Evolutionary conservation across 352 stramenopile species (phyloP).

Genomic region (Globisporangium echinulatum): DNA sequence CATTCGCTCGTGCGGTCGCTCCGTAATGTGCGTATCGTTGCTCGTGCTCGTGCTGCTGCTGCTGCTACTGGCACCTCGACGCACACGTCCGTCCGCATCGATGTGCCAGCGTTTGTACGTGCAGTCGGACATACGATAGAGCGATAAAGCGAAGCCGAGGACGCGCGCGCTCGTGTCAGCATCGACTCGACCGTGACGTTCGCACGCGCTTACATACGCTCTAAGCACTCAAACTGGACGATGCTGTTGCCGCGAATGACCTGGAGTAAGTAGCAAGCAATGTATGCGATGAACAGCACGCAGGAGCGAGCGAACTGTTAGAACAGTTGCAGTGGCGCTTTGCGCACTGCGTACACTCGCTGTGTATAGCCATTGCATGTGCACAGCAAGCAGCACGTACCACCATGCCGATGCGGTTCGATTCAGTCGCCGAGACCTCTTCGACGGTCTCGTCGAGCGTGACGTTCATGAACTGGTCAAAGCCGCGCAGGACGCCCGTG

Average conservation of each 20-base stretch:
- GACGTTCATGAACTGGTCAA: conserved; percentile 97
- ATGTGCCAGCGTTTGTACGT: too few relatives aligned
- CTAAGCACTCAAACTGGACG: conserved; percentile 87
- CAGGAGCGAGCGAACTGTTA: neutral
- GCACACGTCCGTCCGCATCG: too few relatives aligned
- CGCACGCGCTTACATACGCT: conserved; percentile 44
- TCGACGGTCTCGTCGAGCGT: conserved; percentile 92
- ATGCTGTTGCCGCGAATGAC: conserved; percentile 89
- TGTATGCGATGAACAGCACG: neutral
- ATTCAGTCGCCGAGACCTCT: conserved; percentile 82
- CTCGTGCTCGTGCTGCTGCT: too few relatives aligned
- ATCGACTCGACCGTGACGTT: neutral
- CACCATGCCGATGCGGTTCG: conserved; percentile 90
- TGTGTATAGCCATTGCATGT: neutral
- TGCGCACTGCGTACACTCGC: neutral
- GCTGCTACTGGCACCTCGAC: too few relatives aligned
- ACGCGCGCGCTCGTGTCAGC: neutral
- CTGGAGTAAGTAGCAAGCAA: conserved; percentile 13
- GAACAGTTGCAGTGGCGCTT: neutral
- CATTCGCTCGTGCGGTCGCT: too few relatives aligned
- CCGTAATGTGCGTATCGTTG: too few relatives aligned
- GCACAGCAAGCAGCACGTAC: conserved; percentile 34
- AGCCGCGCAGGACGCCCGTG: conserved; percentile 90
- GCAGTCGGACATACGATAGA: neutral
- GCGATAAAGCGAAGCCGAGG: neutral